Evolutionary conservation across 2,329 filamentous ascomycete species (phyloP).

Genomic region (Paracoccidioides brasiliensis): DNA sequence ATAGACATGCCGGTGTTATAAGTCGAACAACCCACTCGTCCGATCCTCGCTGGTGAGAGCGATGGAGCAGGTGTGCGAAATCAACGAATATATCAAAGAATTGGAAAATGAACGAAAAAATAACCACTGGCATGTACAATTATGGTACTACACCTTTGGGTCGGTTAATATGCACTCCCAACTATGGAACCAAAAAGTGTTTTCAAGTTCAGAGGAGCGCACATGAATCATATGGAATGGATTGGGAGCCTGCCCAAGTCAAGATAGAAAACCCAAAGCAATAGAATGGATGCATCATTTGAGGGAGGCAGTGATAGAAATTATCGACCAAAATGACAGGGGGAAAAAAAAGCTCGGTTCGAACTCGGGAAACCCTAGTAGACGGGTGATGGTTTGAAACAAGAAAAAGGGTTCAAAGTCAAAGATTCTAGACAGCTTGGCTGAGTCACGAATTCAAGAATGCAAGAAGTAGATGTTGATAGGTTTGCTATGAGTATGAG

Average conservation of each 20-base stretch:
- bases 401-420: too few species aligned
- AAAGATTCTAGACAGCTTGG: too few species aligned
- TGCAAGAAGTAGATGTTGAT: too few species aligned
- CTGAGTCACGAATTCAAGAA: too few species aligned
- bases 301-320: too few species aligned
- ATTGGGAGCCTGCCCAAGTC: slow-evolving; percentile 16
- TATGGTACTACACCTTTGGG: slow-evolving; percentile 19
- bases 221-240: slow-evolving; percentile 21
- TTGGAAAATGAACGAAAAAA: slow-evolving; percentile 25
- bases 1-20: slow-evolving; percentile 22
- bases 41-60: slow-evolving; percentile 13
- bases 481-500: too few species aligned
- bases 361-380: too few species aligned
- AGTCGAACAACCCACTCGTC: slow-evolving; percentile 13
- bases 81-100: slow-evolving; percentile 17
- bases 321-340: too few species aligned
- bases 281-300: not conserved
- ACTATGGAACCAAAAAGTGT: slow-evolving; percentile 20
- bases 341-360: too few species aligned
- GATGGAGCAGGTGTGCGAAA: slow-evolving; percentile 18
- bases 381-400: too few species aligned
- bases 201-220: slow-evolving; percentile 12
- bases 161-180: slow-evolving; percentile 25
- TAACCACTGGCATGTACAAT: slow-evolving; percentile 21
- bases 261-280: not conserved